These are phyloP conservation scores for Selaginella tamariscina DNA, from an alignment of 75 land plant species.

Conservation along the genomic window DNA sequence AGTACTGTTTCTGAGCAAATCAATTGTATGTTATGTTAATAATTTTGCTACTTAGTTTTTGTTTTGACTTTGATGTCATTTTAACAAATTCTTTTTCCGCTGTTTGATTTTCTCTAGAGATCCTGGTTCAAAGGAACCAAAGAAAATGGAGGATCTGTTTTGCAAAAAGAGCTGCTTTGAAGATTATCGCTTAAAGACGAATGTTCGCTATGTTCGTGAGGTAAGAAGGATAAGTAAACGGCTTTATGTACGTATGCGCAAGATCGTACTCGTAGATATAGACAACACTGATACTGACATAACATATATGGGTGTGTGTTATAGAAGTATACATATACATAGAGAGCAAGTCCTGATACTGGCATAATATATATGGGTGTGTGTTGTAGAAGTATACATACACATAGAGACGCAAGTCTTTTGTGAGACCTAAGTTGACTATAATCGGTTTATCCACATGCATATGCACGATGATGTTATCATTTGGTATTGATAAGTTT, in stretches of 20 bases:
- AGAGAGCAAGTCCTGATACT: too few species aligned
- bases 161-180: constrained; percentile 60
- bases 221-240: constrained; percentile 23
- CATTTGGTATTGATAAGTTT: too few species aligned
- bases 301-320: too few species aligned
- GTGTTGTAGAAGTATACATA: too few species aligned
- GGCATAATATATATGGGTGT: too few species aligned
- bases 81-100: not conserved
- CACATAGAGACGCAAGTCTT: too few species aligned
- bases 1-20: not conserved
- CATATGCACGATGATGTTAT: not conserved
- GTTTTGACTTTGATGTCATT: not conserved
- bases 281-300: too few species aligned
- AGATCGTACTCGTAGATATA: too few species aligned
- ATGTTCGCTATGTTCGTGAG: constrained; percentile 47
- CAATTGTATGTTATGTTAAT: not conserved
- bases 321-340: too few species aligned
- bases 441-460: too few species aligned
- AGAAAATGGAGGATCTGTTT: constrained; percentile 80
- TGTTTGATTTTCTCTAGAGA: constrained; percentile 28
- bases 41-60: not conserved
- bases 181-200: constrained; percentile 58
- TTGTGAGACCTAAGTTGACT: too few species aligned
- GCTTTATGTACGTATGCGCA: too few species aligned
- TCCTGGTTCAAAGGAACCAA: constrained; percentile 46